Percentiles rank a stretch among this genome's conserved stretches.
Evolutionary conservation across 345 rosid species (phyloP).

Genomic region (Lepidium sativum): DNA sequence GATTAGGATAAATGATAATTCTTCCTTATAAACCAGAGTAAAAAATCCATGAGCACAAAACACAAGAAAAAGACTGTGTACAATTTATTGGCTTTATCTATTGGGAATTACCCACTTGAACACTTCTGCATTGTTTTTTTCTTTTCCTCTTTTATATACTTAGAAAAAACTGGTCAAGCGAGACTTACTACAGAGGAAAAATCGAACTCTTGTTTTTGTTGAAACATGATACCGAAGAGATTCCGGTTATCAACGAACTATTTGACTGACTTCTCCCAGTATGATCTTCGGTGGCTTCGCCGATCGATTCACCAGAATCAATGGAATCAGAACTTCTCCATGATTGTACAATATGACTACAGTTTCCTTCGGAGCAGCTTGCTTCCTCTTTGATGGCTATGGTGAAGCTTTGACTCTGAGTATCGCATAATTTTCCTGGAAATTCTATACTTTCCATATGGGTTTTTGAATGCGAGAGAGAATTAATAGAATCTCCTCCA

Average conservation of each 20-base stretch:
- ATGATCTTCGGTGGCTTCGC: slow-evolving; percentile 2
- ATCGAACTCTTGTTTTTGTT: slow-evolving; percentile 17
- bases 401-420: not conserved
- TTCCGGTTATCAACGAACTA: slow-evolving; percentile 7
- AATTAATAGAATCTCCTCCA: not conserved
- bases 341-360: not conserved
- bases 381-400: slow-evolving; percentile 9
- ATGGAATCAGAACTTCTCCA: not conserved
- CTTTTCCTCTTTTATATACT: not conserved
- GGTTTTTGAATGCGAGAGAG: not conserved
- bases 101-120: no score
- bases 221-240: slow-evolving; percentile 8
- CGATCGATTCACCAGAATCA: not conserved
- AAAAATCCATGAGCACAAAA: no score
- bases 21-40: no score
- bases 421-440: not conserved
- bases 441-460: not conserved
- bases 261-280: not conserved
- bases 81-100: no score
- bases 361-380: slow-evolving; percentile 7
- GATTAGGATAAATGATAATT: no score
- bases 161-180: not conserved
- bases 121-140: not conserved
- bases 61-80: no score
- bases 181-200: slow-evolving; percentile 12